phyloP scores from a whole-genome alignment of 129 eudicot species.

The Escallonia herrerae region DNA sequence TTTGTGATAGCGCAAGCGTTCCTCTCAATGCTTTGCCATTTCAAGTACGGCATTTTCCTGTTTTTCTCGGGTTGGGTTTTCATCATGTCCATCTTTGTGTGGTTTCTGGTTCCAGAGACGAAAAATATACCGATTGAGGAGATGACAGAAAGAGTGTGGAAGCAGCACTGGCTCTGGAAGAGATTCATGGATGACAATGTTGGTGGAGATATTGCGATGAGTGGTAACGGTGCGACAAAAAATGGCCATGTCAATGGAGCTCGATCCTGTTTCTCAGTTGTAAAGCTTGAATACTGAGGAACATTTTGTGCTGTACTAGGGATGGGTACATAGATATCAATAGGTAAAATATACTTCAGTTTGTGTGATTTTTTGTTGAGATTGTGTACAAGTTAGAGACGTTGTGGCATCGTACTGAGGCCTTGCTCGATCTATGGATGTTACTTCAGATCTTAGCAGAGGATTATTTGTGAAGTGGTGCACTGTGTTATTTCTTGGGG shows the following conservation, averaged over 20 bases:
- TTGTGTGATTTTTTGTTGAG: no score
- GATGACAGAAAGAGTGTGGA: slow-evolving; percentile 95
- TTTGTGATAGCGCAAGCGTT: slow-evolving; percentile 96
- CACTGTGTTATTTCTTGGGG: no score
- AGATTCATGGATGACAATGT: slow-evolving; percentile 60
- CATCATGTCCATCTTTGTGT: slow-evolving; percentile 79
- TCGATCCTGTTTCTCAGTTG: slow-evolving; percentile 18
- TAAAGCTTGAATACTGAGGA: background rate
- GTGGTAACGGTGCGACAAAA: slow-evolving; percentile 12
- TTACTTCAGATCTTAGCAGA: background rate
- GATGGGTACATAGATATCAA: slow-evolving; percentile 7
- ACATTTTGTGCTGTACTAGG: background rate
- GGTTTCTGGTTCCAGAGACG: slow-evolving; percentile 88
- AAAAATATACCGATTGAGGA: slow-evolving; percentile 90
- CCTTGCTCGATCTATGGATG: no score
- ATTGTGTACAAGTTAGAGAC: no score
- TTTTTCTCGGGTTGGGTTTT: slow-evolving; percentile 94
- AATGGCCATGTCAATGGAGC: slow-evolving; percentile 26
- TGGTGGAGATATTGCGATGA: background rate
- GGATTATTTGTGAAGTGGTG: background rate
- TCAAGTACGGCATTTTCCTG: slow-evolving; percentile 90
- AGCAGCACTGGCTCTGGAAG: slow-evolving; percentile 95
- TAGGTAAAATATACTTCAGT: background rate
- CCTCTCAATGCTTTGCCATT: slow-evolving; percentile 84
- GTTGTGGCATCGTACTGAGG: no score